These are phyloP conservation scores for Pseudogymnoascus sp. DNA, from an alignment of 2,329 filamentous ascomycete species.

Conservation along the genomic window DNA sequence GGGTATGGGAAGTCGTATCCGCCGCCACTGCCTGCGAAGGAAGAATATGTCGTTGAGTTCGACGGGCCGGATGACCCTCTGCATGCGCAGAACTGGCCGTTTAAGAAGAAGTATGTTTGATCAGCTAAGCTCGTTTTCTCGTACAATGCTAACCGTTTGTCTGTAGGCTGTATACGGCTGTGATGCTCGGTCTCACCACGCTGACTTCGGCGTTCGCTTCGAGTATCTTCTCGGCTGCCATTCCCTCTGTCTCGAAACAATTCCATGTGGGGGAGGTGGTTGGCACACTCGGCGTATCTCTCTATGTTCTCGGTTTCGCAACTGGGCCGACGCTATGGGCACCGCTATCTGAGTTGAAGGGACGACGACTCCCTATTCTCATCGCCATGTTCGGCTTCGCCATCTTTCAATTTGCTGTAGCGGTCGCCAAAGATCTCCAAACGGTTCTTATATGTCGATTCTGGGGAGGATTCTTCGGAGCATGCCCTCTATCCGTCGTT, in stretches of 20 bases:
- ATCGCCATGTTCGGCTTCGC: slow-evolving; percentile 62
- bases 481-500: slow-evolving; percentile 60
- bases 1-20: slow-evolving; percentile 70
- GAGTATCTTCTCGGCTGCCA: slow-evolving; percentile 68
- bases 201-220: slow-evolving; percentile 64
- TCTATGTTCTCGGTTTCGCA: slow-evolving; percentile 66
- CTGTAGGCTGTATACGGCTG: slow-evolving; percentile 50
- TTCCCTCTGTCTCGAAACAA: slow-evolving; percentile 44
- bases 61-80: slow-evolving; percentile 75
- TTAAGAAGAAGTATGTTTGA: slow-evolving; percentile 62
- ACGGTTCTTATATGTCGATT: slow-evolving; percentile 65
- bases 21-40: slow-evolving; percentile 58
- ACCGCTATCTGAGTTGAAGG: slow-evolving; percentile 64
- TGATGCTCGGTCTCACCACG: slow-evolving; percentile 66
- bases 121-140: slow-evolving; percentile 32
- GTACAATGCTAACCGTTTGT: slow-evolving; percentile 15
- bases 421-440: slow-evolving; percentile 59
- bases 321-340: slow-evolving; percentile 66
- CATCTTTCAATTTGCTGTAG: slow-evolving; percentile 57
- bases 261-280: slow-evolving; percentile 57
- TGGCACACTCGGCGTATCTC: slow-evolving; percentile 55
- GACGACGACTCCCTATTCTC: slow-evolving; percentile 55
- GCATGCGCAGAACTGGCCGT: slow-evolving; percentile 81
- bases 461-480: slow-evolving; percentile 65
- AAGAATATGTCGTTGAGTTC: slow-evolving; percentile 79